Percentiles rank a stretch among this genome's conserved stretches.
phyloP scores from a whole-genome alignment of 805 yeast species.

The Debaryomyces tyrocola region DNA sequence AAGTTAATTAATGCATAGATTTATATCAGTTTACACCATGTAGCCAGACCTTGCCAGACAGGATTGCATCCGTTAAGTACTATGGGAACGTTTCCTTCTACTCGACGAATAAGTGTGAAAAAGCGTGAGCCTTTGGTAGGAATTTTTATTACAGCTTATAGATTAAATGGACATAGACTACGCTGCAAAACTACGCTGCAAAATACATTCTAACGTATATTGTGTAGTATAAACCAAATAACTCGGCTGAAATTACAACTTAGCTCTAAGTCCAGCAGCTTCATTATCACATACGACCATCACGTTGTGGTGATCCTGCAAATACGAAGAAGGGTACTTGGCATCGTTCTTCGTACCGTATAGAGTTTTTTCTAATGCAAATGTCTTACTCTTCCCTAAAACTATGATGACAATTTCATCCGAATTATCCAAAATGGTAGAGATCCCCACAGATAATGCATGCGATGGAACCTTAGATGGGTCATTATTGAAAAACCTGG shows the following conservation, averaged over 20 bases:
- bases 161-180: too few relatives aligned
- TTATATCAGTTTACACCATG: too few relatives aligned
- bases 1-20: background rate
- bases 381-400: slow-evolving; percentile 46
- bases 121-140: too few relatives aligned
- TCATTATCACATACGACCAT: slow-evolving; percentile 48
- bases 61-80: too few relatives aligned
- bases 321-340: slow-evolving; percentile 49
- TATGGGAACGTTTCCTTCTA: too few relatives aligned
- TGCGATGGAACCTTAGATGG: slow-evolving; percentile 46
- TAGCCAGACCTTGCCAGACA: too few relatives aligned
- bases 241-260: slow-evolving; percentile 20
- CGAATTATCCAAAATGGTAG: slow-evolving; percentile 56
- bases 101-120: too few relatives aligned
- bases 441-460: slow-evolving; percentile 57
- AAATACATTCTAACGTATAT: too few relatives aligned
- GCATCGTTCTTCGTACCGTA: slow-evolving; percentile 37
- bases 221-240: background rate
- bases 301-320: slow-evolving; percentile 47
- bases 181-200: too few relatives aligned
- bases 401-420: slow-evolving; percentile 53
- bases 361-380: slow-evolving; percentile 48
- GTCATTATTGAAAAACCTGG: slow-evolving; percentile 51
- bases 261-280: slow-evolving; percentile 41
- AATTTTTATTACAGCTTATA: too few relatives aligned